A percentile compares a stretch with the other conserved stretches of the same genome.
Evolutionary conservation across 192 early-diverging fungal genomes (phyloP).

Genomic region (Thoreauomyces humboldtii): DNA sequence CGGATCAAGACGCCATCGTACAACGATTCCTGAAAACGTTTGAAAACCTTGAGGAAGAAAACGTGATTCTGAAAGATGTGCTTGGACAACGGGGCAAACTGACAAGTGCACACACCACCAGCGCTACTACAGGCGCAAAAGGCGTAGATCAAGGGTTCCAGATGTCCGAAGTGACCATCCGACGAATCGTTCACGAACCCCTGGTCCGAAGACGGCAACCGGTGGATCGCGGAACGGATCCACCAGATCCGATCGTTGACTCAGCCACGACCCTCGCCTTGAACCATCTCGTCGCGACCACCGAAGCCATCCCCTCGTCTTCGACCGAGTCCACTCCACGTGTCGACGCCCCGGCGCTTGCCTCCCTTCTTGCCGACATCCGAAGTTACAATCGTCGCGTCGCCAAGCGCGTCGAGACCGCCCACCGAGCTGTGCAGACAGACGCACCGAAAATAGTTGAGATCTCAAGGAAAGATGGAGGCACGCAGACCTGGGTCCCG

Average conservation of each 20-base stretch:
- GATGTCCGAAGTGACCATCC: constrained; percentile 4
- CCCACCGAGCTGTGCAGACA: not conserved
- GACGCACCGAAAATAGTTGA: not conserved
- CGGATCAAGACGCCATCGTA: constrained; percentile 16
- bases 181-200: not conserved
- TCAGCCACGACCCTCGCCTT: too few relatives aligned
- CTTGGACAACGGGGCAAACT: constrained; percentile 18
- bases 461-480: not conserved
- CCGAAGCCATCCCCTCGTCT: too few relatives aligned
- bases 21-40: constrained; percentile 21
- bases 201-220: not conserved
- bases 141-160: too few relatives aligned
- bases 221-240: not conserved
- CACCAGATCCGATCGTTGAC: not conserved
- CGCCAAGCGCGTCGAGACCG: not conserved
- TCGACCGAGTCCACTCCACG: not conserved
- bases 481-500: constrained; percentile 5
- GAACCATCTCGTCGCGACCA: too few relatives aligned
- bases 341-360: not conserved
- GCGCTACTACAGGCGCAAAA: too few relatives aligned
- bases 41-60: constrained; percentile 35
- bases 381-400: not conserved
- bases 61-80: constrained; percentile 33
- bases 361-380: not conserved
- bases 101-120: too few relatives aligned